Evolutionary conservation across 1,284 basidiomycete species (phyloP).

Genomic region (Omphalotus olearius): DNA sequence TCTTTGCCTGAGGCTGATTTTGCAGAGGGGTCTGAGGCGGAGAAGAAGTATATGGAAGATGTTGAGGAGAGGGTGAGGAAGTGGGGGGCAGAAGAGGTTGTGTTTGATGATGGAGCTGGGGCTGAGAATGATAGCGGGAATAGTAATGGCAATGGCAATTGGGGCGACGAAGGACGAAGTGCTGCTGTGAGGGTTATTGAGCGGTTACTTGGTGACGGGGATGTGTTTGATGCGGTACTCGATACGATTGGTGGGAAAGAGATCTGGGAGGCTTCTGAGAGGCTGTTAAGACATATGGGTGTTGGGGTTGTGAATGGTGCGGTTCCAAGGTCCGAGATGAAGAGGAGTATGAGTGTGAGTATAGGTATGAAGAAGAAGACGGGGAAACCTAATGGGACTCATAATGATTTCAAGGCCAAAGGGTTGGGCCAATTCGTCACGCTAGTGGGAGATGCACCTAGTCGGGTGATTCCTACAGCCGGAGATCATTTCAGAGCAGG

Average conservation of each 20-base stretch:
- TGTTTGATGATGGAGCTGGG: slow-evolving; percentile 45
- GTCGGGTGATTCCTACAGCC: slow-evolving; percentile 58
- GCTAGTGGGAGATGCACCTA: slow-evolving; percentile 62
- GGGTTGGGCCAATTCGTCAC: slow-evolving; percentile 63
- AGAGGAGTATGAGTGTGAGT: slow-evolving; percentile 21
- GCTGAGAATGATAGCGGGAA: slow-evolving; percentile 18
- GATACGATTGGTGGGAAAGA: slow-evolving; percentile 78
- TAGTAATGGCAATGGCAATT: slow-evolving; percentile 14
- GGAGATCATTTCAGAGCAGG: slow-evolving; percentile 70
- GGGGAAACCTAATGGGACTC: background rate
- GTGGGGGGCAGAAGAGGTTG: slow-evolving; percentile 67
- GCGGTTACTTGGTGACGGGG: slow-evolving; percentile 47
- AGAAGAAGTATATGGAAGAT: slow-evolving; percentile 28
- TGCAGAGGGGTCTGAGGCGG: slow-evolving; percentile 21
- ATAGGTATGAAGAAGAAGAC: slow-evolving; percentile 8
- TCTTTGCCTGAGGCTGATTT: slow-evolving; percentile 31
- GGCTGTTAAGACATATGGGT: slow-evolving; percentile 40
- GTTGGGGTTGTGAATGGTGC: slow-evolving; percentile 5
- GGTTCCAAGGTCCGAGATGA: slow-evolving; percentile 24
- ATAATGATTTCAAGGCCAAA: slow-evolving; percentile 19
- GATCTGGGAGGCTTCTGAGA: slow-evolving; percentile 69
- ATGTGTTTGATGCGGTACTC: slow-evolving; percentile 72
- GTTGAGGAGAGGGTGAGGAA: slow-evolving; percentile 51
- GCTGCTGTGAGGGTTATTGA: slow-evolving; percentile 53
- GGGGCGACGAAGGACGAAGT: slow-evolving; percentile 22